Percentiles rank a stretch among this genome's conserved stretches.
phyloP scores from a whole-genome alignment of 2,329 filamentous ascomycete genomes.

The Dothiorella sarmentorum region DNA sequence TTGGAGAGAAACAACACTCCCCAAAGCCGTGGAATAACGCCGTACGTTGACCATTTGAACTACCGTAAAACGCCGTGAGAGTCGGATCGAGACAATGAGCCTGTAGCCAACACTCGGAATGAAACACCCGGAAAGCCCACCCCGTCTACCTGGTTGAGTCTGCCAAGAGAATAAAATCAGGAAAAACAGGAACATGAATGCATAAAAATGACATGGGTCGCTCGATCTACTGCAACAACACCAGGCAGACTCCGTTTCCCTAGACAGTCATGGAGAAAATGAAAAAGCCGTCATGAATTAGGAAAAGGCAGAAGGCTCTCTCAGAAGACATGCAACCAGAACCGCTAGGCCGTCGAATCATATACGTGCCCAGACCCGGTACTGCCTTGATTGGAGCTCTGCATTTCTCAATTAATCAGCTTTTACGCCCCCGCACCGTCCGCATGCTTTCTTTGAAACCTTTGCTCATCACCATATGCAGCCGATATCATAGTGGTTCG shows the following conservation, averaged over 20 bases:
- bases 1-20: too few species aligned
- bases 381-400: not conserved
- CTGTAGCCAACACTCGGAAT: not conserved
- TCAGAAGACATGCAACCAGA: not conserved
- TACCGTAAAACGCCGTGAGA: constrained; percentile 4
- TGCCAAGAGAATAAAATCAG: constrained; percentile 16
- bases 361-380: not conserved
- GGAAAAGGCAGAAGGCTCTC: constrained; percentile 4
- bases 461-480: constrained; percentile 10
- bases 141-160: constrained; percentile 19
- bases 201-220: constrained; percentile 9
- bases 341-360: not conserved
- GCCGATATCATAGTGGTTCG: constrained; percentile 12
- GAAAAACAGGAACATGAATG: constrained; percentile 3
- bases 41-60: constrained; percentile 4
- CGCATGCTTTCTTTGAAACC: constrained; percentile 10
- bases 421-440: constrained; percentile 9
- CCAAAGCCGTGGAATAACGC: not conserved
- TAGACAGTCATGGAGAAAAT: not conserved
- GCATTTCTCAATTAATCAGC: constrained; percentile 15
- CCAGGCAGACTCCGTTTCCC: constrained; percentile 12
- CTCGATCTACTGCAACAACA: constrained; percentile 16
- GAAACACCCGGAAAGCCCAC: constrained; percentile 9
- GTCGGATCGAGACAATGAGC: not conserved
- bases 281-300: constrained; percentile 16